These are phyloP conservation scores for Vitis amurensis DNA, from an alignment of 164 flowering plant species.

Conservation along the genomic window DNA sequence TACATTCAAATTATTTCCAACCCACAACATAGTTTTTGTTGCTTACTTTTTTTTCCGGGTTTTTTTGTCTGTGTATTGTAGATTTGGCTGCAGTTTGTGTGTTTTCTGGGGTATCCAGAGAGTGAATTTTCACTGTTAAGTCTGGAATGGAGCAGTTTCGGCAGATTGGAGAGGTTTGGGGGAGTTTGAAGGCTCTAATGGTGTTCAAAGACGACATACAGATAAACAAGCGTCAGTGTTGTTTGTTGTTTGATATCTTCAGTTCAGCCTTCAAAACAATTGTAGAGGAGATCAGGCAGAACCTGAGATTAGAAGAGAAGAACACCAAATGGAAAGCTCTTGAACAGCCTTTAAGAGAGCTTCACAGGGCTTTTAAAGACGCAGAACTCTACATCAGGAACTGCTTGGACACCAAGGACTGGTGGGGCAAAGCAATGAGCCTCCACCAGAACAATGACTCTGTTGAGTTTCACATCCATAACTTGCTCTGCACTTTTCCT, in stretches of 20 bases:
- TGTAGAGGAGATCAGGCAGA: constrained; percentile 56
- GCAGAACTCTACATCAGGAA: constrained; percentile 59
- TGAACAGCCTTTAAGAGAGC: constrained; percentile 76
- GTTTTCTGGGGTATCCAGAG: neutral
- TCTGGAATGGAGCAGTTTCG: constrained; percentile 75
- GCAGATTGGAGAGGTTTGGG: constrained; percentile 78
- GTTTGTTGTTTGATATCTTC: constrained; percentile 59
- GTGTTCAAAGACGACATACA: constrained; percentile 59
- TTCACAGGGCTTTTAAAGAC: constrained; percentile 65
- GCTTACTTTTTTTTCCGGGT: neutral
- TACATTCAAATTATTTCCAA: neutral
- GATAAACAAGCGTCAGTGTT: constrained; percentile 73
- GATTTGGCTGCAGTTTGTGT: neutral
- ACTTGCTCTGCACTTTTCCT: constrained; percentile 55
- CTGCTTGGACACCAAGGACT: constrained; percentile 66
- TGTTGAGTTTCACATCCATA: constrained; percentile 78
- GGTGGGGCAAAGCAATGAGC: constrained; percentile 66
- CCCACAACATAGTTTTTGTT: neutral
- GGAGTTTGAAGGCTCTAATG: constrained; percentile 80
- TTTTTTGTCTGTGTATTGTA: neutral
- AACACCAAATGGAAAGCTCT: constrained; percentile 81
- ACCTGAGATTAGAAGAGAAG: constrained; percentile 68
- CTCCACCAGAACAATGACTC: constrained; percentile 73
- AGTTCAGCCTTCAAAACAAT: constrained; percentile 51
- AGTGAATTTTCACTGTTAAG: neutral